Evolutionary conservation across 2,329 filamentous ascomycete species (phyloP), one percentile per base, ranked within the genome.

Genomic region (Escovopsis sp.): DNA sequence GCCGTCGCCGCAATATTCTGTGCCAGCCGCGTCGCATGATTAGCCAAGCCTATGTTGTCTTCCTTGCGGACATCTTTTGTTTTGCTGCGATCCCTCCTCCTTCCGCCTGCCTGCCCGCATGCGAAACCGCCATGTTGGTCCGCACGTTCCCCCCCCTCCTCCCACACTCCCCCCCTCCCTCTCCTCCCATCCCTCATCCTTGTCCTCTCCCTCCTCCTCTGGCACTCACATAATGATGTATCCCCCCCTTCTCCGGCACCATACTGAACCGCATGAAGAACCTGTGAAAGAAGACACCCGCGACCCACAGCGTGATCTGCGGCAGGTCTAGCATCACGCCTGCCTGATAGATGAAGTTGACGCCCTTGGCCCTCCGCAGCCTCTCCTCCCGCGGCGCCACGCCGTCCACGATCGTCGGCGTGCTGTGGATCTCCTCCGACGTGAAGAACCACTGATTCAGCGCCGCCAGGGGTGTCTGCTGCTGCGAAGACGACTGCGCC

Each of bases 281-380:
- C 23, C 90, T 76, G 56, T 98, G 88, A 55, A 98, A 87, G 63
- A 93, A 96, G 30, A 94, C 80, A 14, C 83, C 81, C 1, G 90
- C 90, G 0, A 92, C 92, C 58, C 82, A 87, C 29, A 98, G 66
- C 0, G 90, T 96, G 37, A 90, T 75, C 56, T 94, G 87, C 11
- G 88, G 88, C 34, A 96, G 65, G 53, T 93, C 88, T 35, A 96
- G 71, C 63, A 94, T 76, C 45, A 93, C 84, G 43, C 88, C 90
- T 31, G 88, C 85, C 56, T 94, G 87, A 43, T 85, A 79, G 49
- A 98, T 93, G 60, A 98, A 98, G 56, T 94, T 93, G 52, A 94
- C 79, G 32, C 90, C 88, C 56, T 96, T 96, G 41, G 82, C 79
- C 37, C 90, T 75, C 39, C 82, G 69, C 44, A 80, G 69, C 42